A percentile compares a stretch with the other conserved stretches of the same genome.
Conservation (phyloP, 371 early-diverging fungal genomes). For the Mucor plumbeus region DNA sequence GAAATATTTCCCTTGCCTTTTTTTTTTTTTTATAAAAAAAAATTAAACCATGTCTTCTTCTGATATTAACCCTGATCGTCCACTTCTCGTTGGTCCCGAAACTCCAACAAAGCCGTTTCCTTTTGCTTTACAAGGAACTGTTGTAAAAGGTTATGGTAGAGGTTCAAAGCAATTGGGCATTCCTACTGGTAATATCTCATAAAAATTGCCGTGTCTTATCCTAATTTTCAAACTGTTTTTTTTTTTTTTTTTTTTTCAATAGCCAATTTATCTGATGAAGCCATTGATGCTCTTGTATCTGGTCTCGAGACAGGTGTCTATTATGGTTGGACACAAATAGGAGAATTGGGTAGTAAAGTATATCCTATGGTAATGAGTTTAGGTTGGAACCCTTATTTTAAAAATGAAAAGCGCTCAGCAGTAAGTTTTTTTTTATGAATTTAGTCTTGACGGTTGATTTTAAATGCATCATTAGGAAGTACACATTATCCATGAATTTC, state of each 20-base stretch:
- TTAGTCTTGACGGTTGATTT: not conserved
- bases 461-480: slow-evolving; percentile 72
- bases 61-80: slow-evolving; percentile 54
- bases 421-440: slow-evolving; percentile 45
- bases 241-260: not conserved
- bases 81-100: slow-evolving; percentile 65
- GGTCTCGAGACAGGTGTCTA: slow-evolving; percentile 88
- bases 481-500: slow-evolving; percentile 89
- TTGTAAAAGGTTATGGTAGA: slow-evolving; percentile 92
- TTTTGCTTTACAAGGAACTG: slow-evolving; percentile 74
- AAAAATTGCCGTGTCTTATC: not conserved
- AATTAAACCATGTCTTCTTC: not conserved
- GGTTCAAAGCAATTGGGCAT: slow-evolving; percentile 96
- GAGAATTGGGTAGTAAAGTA: slow-evolving; percentile 52
- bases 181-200: slow-evolving; percentile 81
- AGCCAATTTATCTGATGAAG: slow-evolving; percentile 91
- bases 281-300: slow-evolving; percentile 67
- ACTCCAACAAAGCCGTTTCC: slow-evolving; percentile 69
- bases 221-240: not conserved
- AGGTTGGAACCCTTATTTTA: slow-evolving; percentile 98
- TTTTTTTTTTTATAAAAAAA: slow-evolving; percentile 2
- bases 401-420: slow-evolving; percentile 94
- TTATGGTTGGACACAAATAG: slow-evolving; percentile 92
- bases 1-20: not conserved
- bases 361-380: slow-evolving; percentile 98